Percentiles rank a stretch among this genome's conserved stretches.
phyloP scores from a whole-genome alignment of 371 early-diverging fungal species.

The Blastocladiella emersonii region DNA sequence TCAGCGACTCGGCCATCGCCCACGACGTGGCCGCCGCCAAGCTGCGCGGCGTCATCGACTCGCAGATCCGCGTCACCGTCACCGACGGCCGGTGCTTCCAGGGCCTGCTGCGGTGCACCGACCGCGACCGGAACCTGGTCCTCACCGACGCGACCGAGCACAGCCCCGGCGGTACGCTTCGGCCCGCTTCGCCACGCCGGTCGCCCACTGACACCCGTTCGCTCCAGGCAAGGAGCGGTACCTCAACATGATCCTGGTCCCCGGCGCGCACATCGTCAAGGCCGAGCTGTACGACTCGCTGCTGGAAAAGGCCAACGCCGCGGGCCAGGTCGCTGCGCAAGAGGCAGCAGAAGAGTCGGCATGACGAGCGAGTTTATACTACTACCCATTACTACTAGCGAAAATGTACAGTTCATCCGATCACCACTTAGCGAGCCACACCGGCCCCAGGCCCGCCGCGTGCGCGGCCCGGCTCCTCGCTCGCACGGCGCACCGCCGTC shows the following conservation, averaged over 20 bases:
- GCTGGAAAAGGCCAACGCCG: too few species aligned
- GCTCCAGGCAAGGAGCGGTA: constrained; percentile 41
- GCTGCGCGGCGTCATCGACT: constrained; percentile 41
- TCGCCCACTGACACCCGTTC: neutral
- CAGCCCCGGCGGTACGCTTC: constrained; percentile 20
- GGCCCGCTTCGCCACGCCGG: neutral
- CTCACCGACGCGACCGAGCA: constrained; percentile 21
- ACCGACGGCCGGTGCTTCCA: constrained; percentile 62
- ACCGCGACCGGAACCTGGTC: constrained; percentile 63
- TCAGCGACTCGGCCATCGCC: too few species aligned
- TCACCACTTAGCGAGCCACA: too few species aligned
- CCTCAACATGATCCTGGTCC: constrained; percentile 77
- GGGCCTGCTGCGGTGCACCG: constrained; percentile 67
- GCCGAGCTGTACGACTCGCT: too few species aligned
- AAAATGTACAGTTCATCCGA: too few species aligned
- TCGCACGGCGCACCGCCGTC: too few species aligned
- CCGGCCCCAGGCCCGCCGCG: too few species aligned
- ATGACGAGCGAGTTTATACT: too few species aligned
- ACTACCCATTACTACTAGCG: too few species aligned
- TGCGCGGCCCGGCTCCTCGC: too few species aligned
- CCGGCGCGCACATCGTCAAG: constrained; percentile 61
- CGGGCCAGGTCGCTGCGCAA: too few species aligned
- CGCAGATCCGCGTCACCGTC: constrained; percentile 43
- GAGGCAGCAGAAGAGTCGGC: too few species aligned
- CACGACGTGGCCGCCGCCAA: neutral